Percentiles rank a stretch among this genome's conserved stretches.
phyloP scores from a whole-genome alignment of 2,329 filamentous ascomycete species.

The Chaetomiaceae sp. region DNA sequence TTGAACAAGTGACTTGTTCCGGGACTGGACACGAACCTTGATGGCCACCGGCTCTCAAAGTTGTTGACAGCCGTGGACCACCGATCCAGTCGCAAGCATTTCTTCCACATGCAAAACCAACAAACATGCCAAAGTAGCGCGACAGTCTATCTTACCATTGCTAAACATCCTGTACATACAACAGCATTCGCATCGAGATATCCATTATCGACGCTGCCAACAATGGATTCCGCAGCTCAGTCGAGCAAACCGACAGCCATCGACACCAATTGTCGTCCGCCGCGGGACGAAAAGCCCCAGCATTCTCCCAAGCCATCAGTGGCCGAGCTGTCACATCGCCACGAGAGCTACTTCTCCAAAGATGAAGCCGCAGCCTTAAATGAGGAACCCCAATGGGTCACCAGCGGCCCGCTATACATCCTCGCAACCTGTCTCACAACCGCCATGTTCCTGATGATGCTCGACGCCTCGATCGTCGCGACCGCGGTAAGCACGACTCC shows the following conservation, averaged over 20 bases:
- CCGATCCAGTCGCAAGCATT: no score
- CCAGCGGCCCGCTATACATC: slow-evolving; percentile 15
- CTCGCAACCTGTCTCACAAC: slow-evolving; percentile 30
- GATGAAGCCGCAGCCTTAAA: neutral
- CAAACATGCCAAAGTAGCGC: no score
- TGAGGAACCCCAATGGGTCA: slow-evolving; percentile 7
- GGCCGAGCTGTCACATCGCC: neutral
- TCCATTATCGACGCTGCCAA: neutral
- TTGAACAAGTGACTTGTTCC: no score
- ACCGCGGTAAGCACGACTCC: slow-evolving; percentile 34
- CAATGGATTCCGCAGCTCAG: neutral
- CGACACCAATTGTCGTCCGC: neutral
- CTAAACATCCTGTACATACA: no score
- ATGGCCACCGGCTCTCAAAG: no score
- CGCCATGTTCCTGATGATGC: slow-evolving; percentile 43
- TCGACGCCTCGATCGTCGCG: slow-evolving; percentile 51
- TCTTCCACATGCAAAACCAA: no score
- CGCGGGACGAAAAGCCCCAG: neutral
- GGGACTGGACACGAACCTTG: no score
- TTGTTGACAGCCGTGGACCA: no score
- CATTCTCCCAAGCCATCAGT: neutral
- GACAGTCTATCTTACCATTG: no score
- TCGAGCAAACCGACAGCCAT: neutral
- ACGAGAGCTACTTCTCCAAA: neutral
- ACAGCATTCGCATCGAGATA: neutral